Conservation (phyloP, 371 early-diverging fungal genomes). For the Entomophthora muscae region DNA sequence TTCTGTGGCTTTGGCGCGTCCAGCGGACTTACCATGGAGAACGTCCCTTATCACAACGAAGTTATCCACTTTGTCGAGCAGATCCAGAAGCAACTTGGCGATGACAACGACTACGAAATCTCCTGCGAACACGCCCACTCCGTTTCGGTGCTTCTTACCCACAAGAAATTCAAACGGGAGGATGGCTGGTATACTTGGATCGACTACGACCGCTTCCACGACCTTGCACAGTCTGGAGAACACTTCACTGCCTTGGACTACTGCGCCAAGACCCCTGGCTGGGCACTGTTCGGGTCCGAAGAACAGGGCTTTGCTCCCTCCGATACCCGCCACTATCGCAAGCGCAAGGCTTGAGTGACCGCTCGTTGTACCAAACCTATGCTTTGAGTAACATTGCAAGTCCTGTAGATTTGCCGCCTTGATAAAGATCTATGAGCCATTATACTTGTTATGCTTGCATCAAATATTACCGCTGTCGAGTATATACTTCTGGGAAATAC, state of each 20-base stretch:
- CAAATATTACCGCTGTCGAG: too few species aligned
- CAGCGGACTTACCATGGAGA: slow-evolving; percentile 49
- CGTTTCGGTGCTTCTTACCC: slow-evolving; percentile 51
- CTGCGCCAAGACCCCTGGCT: slow-evolving; percentile 49
- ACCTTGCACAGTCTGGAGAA: slow-evolving; percentile 35
- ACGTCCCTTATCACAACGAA: slow-evolving; percentile 60
- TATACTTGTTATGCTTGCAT: too few species aligned
- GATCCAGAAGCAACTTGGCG: slow-evolving; percentile 29
- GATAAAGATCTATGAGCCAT: too few species aligned
- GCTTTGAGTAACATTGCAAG: too few species aligned
- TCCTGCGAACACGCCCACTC: slow-evolving; percentile 62
- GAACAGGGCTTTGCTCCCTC: slow-evolving; percentile 62
- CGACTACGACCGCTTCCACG: slow-evolving; percentile 56
- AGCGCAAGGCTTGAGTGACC: slow-evolving; percentile 20
- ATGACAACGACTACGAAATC: slow-evolving; percentile 36
- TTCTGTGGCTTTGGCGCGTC: slow-evolving; percentile 50
- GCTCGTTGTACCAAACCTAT: too few species aligned
- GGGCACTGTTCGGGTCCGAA: slow-evolving; percentile 54
- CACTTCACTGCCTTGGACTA: slow-evolving; percentile 52
- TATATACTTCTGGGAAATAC: too few species aligned
- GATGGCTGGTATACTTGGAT: slow-evolving; percentile 67
- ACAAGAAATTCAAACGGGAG: slow-evolving; percentile 43
- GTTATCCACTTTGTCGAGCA: slow-evolving; percentile 50
- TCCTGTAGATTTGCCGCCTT: too few species aligned
- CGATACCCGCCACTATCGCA: slow-evolving; percentile 47